Evolutionary conservation across 2,329 filamentous ascomycete genomes (phyloP).

Genomic region (Pseudomassariella vexata): DNA sequence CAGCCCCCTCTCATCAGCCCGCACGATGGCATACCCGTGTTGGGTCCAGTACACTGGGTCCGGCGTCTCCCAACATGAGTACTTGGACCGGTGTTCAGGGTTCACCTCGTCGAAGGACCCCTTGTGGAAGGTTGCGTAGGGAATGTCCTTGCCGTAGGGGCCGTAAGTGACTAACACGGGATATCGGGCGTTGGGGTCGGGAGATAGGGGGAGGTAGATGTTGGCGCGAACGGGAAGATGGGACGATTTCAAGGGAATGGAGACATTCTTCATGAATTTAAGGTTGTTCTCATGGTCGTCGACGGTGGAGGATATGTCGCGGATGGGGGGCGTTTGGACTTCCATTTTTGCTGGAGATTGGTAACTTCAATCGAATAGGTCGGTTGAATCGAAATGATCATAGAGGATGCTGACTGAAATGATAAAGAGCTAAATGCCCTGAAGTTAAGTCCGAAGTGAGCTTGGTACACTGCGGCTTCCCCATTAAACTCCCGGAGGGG

Average conservation of each 20-base stretch:
- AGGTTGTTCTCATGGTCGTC: constrained; percentile 21
- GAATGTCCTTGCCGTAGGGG: constrained; percentile 69
- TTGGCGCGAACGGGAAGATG: constrained; percentile 29
- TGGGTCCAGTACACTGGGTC: constrained; percentile 51
- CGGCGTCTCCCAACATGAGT: constrained; percentile 56
- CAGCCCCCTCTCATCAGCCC: constrained; percentile 43
- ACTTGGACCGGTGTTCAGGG: constrained; percentile 43
- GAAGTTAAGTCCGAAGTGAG: no score
- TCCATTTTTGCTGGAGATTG: constrained; percentile 12
- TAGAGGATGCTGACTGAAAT: no score
- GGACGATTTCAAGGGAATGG: constrained; percentile 23
- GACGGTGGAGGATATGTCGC: constrained; percentile 11
- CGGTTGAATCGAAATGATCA: no score
- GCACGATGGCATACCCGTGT: constrained; percentile 49
- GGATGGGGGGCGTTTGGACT: constrained; percentile 13
- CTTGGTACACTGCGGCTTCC: no score
- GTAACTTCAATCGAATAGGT: no score
- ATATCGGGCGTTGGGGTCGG: constrained; percentile 24
- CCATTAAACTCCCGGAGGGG: no score
- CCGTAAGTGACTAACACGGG: constrained; percentile 67
- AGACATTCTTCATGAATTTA: constrained; percentile 26
- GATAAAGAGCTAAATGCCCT: no score
- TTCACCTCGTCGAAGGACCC: constrained; percentile 44
- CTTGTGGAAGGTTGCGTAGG: constrained; percentile 42
- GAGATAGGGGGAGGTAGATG: constrained; percentile 28